These are phyloP conservation scores for Neurospora sp. DNA, from an alignment of 495 filamentous ascomycete species.

Conservation along the genomic window DNA sequence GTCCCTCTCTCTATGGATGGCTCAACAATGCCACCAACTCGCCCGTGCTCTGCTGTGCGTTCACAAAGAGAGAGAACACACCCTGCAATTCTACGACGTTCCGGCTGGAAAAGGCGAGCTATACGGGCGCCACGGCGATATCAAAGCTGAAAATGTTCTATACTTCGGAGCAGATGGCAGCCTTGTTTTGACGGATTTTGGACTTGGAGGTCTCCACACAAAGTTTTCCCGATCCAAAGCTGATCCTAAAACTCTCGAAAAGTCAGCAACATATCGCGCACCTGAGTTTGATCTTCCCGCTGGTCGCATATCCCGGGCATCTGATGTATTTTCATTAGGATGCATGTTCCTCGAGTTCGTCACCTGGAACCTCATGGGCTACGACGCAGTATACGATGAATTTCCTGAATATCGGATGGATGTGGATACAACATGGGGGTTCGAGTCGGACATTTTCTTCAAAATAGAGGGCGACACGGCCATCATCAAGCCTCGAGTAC, in stretches of 20 bases:
- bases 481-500: neutral
- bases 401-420: neutral
- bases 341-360: slow-evolving; percentile 5
- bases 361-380: slow-evolving; percentile 1
- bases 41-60: neutral
- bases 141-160: slow-evolving; percentile 1
- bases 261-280: slow-evolving; percentile 2
- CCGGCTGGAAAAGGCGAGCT: neutral
- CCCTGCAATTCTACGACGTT: neutral
- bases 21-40: neutral
- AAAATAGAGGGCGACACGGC: neutral
- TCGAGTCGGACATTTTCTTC: slow-evolving; percentile 2
- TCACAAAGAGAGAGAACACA: neutral
- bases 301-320: neutral
- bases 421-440: neutral
- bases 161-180: neutral
- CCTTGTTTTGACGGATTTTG: neutral
- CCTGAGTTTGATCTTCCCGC: slow-evolving; percentile 5
- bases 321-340: slow-evolving; percentile 4
- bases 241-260: neutral
- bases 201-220: neutral
- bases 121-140: neutral
- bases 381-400: neutral
- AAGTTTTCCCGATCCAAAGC: neutral
- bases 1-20: neutral